Conservation (phyloP, 331 rosid species). For the Quercus phellos region DNA sequence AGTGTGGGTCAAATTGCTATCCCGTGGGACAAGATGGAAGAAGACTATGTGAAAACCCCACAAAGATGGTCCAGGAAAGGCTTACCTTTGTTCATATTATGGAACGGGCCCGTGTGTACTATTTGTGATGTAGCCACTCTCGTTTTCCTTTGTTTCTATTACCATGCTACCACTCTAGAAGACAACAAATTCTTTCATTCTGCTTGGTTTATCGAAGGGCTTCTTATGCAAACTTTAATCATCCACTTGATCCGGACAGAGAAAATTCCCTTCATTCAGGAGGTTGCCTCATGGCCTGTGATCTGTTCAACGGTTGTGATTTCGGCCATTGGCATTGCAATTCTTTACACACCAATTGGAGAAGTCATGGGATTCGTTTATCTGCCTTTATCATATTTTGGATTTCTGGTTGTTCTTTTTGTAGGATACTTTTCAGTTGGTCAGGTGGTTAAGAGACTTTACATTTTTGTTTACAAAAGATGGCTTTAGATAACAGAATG, state of each 20-base stretch:
- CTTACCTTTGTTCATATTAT: conserved; percentile 58
- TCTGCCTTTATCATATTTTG: conserved; percentile 61
- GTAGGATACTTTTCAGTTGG: conserved; percentile 60
- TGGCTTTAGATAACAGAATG: conserved; percentile 51
- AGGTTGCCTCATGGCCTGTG: conserved; percentile 73
- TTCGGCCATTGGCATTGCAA: conserved; percentile 58
- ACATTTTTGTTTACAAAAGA: conserved; percentile 54
- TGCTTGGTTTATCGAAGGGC: conserved; percentile 82
- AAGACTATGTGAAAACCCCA: conserved; percentile 53
- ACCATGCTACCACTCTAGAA: neutral
- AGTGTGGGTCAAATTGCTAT: conserved; percentile 75
- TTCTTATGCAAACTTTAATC: conserved; percentile 71
- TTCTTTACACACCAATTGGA: conserved; percentile 59
- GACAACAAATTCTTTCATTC: conserved; percentile 49
- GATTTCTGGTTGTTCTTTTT: conserved; percentile 53
- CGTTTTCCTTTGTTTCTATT: conserved; percentile 54
- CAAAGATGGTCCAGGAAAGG: conserved; percentile 58
- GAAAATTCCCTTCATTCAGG: conserved; percentile 74
- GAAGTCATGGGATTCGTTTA: conserved; percentile 49
- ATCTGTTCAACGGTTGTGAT: conserved; percentile 53
- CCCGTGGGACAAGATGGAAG: conserved; percentile 84
- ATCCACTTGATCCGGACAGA: conserved; percentile 69
- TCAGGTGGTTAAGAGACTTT: conserved; percentile 64
- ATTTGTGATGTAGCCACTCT: conserved; percentile 59
- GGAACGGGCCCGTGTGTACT: conserved; percentile 79